These are phyloP conservation scores for Epichloe uncinata DNA, from an alignment of 2,329 filamentous ascomycete species.

Conservation along the genomic window DNA sequence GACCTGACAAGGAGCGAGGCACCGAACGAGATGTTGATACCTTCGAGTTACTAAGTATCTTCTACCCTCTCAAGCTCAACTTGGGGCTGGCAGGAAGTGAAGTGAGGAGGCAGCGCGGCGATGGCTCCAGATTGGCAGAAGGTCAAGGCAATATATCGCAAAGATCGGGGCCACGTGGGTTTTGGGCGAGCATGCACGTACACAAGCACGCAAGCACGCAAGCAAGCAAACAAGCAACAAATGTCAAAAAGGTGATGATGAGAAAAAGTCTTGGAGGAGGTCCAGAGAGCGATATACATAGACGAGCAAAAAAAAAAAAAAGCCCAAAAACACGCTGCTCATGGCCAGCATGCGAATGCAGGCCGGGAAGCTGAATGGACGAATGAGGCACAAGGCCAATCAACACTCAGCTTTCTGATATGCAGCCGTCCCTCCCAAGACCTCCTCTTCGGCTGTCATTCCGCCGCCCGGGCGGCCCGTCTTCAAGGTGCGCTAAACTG, in stretches of 20 bases:
- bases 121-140: too few species aligned
- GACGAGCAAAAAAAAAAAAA: neutral
- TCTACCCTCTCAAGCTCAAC: too few species aligned
- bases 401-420: neutral
- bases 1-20: neutral
- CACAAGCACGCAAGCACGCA: neutral
- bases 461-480: conserved; percentile 5
- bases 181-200: neutral
- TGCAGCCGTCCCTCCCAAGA: conserved; percentile 5
- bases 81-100: too few species aligned
- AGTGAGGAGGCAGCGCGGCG: too few species aligned
- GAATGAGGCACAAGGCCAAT: neutral
- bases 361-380: neutral
- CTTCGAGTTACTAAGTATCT: too few species aligned
- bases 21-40: too few species aligned
- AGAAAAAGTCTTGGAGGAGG: neutral
- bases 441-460: conserved; percentile 2
- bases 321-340: too few species aligned
- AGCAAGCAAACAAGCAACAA: neutral
- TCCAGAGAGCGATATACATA: conserved; percentile 2
- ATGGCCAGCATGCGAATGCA: neutral
- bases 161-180: neutral
- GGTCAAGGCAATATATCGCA: too few species aligned
- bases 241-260: neutral
- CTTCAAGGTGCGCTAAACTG: conserved; percentile 1